Conservation (phyloP, 345 rosid genomes). For the Linum lewisii region DNA sequence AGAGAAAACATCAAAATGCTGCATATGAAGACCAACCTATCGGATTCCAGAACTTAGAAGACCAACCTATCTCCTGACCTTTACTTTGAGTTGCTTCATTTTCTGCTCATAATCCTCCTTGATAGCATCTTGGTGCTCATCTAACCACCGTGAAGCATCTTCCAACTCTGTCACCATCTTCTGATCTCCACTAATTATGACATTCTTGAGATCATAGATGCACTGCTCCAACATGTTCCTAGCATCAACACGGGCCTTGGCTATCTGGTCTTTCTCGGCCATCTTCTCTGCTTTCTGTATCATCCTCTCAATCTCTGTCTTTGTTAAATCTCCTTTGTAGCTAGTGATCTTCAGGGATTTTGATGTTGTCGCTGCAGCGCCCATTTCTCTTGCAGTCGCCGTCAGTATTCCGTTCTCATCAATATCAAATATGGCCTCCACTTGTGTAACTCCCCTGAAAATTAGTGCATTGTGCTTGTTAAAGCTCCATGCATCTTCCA, state of each 20-base stretch:
- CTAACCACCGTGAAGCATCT: constrained; percentile 43
- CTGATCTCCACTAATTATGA: constrained; percentile 30
- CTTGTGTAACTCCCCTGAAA: no score
- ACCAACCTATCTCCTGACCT: no score
- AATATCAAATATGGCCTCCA: no score
- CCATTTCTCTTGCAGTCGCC: no score
- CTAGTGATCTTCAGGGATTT: constrained; percentile 42
- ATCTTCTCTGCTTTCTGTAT: constrained; percentile 46
- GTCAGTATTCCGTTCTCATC: no score
- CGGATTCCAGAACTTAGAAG: no score
- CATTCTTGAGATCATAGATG: constrained; percentile 30
- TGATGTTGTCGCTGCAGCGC: no score
- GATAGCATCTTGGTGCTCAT: constrained; percentile 42
- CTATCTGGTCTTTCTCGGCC: constrained; percentile 39
- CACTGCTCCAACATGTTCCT: constrained; percentile 51
- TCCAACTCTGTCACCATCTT: constrained; percentile 36
- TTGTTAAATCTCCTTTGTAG: constrained; percentile 39
- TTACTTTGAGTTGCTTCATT: no score
- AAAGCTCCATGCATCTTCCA: no score
- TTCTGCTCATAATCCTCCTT: constrained; percentile 48
- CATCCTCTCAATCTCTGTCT: constrained; percentile 51
- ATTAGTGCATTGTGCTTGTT: no score
- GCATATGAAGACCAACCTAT: no score
- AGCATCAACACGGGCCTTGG: constrained; percentile 41
- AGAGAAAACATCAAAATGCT: no score